phyloP scores from a whole-genome alignment of 495 filamentous ascomycete species.

The Penicillium nucicola region DNA sequence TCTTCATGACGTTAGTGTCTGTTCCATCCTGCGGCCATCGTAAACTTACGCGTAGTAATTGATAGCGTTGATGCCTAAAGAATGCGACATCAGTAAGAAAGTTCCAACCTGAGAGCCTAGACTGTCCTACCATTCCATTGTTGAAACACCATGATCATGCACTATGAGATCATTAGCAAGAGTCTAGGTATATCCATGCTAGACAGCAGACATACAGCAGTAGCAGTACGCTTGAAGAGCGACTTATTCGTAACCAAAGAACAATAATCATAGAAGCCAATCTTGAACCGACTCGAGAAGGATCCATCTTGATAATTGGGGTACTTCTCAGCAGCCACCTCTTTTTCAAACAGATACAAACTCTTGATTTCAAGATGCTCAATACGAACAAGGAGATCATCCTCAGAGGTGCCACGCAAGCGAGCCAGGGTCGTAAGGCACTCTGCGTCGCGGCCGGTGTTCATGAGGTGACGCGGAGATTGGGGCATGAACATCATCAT shows the following conservation, averaged over 20 bases:
- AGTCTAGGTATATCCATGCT: neutral
- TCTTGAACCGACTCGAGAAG: slow-evolving; percentile 28
- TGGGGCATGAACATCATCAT: slow-evolving; percentile 71
- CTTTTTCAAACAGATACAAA: slow-evolving; percentile 70
- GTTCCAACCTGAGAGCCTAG: neutral
- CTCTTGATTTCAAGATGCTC: slow-evolving; percentile 81
- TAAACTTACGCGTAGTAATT: slow-evolving; percentile 54
- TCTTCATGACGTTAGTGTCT: slow-evolving; percentile 12
- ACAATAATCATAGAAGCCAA: slow-evolving; percentile 26
- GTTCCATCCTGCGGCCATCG: neutral
- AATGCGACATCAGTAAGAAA: neutral
- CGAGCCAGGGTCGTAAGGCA: slow-evolving; percentile 58
- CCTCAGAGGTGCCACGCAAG: slow-evolving; percentile 54
- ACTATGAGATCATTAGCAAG: slow-evolving; percentile 15
- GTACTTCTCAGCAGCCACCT: slow-evolving; percentile 53
- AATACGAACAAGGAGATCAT: slow-evolving; percentile 67
- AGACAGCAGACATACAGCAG: slow-evolving; percentile 24
- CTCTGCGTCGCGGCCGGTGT: slow-evolving; percentile 64
- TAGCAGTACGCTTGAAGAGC: slow-evolving; percentile 34
- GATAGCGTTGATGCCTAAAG: slow-evolving; percentile 36
- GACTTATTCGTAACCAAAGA: slow-evolving; percentile 34
- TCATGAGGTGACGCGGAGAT: slow-evolving; percentile 73
- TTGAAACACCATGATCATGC: slow-evolving; percentile 49
- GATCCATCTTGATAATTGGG: slow-evolving; percentile 31
- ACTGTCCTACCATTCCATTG: slow-evolving; percentile 63